These are phyloP conservation scores for Microbotryum intermedium DNA, from an alignment of 1,284 basidiomycete genomes.

Conservation along the genomic window DNA sequence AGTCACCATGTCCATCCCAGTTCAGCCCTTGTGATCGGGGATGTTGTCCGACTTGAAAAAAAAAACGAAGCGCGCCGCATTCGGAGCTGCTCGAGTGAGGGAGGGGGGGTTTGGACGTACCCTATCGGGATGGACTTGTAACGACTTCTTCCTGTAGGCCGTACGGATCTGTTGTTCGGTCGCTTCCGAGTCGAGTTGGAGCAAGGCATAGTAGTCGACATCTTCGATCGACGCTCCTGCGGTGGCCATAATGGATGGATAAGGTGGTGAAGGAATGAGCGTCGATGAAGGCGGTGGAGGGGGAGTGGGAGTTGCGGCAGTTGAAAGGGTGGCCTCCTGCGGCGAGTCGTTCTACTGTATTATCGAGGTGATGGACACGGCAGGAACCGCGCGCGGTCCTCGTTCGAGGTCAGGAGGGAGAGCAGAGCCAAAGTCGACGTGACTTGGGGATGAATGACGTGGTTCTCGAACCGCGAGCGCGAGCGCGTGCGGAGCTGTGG, in stretches of 20 bases:
- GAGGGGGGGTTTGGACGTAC: constrained; percentile 7
- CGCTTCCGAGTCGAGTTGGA: constrained; percentile 20
- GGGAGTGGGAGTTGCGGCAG: neutral
- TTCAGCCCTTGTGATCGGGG: neutral
- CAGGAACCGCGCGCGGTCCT: neutral
- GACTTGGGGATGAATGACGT: neutral
- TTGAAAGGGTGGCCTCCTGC: neutral
- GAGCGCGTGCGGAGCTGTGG: too few species aligned
- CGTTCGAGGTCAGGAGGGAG: neutral
- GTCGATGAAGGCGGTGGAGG: neutral
- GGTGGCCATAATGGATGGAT: too few species aligned
- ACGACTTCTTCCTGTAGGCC: constrained; percentile 26
- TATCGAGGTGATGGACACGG: neutral
- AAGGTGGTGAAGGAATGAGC: too few species aligned
- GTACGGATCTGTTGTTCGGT: constrained; percentile 28
- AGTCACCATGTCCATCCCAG: neutral
- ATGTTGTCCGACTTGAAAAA: too few species aligned
- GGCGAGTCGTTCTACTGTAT: too few species aligned
- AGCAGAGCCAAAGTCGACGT: neutral
- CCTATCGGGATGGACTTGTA: constrained; percentile 34
- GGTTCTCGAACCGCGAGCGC: too few species aligned
- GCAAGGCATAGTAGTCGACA: constrained; percentile 30
- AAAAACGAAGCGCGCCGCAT: too few species aligned
- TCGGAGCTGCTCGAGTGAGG: neutral
- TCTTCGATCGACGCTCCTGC: constrained; percentile 12